Evolutionary conservation across 805 yeast species (phyloP), one percentile per base, ranked within the genome.

Genomic region (Groenewaldozyma salmanticensis): DNA sequence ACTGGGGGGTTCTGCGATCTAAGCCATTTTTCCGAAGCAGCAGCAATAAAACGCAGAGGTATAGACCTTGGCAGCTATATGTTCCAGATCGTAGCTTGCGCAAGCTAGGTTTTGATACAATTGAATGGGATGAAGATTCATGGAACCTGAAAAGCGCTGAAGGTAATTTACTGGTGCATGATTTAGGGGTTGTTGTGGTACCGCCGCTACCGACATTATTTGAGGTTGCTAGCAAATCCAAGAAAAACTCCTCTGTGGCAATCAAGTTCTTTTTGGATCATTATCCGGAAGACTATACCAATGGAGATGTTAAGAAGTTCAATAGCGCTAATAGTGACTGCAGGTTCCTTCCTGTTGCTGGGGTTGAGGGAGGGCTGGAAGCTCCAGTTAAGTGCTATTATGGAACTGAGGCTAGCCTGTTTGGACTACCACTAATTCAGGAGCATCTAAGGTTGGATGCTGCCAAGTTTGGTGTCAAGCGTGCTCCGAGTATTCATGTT

Each of bases 391-490:
- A 46, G 5, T 55, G 61, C 31, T 61, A 16, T 39, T 27, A 45
- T 1, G 58, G 52, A 15, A 24, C 40, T 1, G 47, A 49, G 7
- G 51, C 52, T 2, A 47, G 33, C 4, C 13, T 45, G 24, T 62
- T 64, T 48, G 60, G 54, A 1, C 50, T 57, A 15, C 55, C 59
- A 0, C 56, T 62, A 1, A 47, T 64, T 9, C 40, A 41, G 1
- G 43, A 42, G 4, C 35, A 37, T 11, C 42, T 52, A 24, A 48
- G 44, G 6, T 40, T 45, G 4, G 58, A 52, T 21, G 59, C 59
- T 4, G 48, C 54, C 47, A 49, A 52, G 21, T 48, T 64, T 6
- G 66, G 66, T 2, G 57, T 64, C 2, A 40, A 32, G 7, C 33
- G 37, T 20, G 42, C 50, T 11, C 67, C 69, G 2, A 39, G 49